These are phyloP conservation scores for Punica granatum DNA, from an alignment of 345 rosid species.

Conservation along the genomic window DNA sequence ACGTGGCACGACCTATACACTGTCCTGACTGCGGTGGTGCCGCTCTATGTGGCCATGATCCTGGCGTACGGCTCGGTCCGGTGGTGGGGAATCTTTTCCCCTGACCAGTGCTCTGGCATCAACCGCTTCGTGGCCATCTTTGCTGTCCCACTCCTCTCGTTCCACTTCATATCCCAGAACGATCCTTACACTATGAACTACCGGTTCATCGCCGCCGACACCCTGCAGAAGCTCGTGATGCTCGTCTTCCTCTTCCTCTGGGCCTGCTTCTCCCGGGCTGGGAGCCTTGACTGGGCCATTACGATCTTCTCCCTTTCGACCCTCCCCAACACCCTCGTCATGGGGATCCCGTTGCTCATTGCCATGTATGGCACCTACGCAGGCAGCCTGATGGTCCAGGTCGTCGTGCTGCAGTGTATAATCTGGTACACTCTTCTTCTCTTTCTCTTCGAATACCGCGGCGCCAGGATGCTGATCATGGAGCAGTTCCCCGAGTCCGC, in stretches of 20 bases:
- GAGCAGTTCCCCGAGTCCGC: conserved; percentile 98
- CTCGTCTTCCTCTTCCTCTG: conserved; percentile 49
- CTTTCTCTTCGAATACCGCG: conserved; percentile 84
- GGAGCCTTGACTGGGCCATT: conserved; percentile 89
- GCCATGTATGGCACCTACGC: conserved; percentile 79
- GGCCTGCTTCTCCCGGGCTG: conserved; percentile 49
- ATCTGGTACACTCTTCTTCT: conserved; percentile 94
- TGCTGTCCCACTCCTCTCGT: conserved; percentile 90
- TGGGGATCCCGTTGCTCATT: conserved; percentile 86
- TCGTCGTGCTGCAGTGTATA: conserved; percentile 90
- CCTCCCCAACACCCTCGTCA: conserved; percentile 86
- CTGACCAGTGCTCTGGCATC: conserved; percentile 96
- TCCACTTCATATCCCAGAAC: conserved; percentile 89
- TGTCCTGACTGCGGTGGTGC: conserved; percentile 81
- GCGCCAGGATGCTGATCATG: conserved; percentile 75
- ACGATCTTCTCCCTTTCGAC: conserved; percentile 88
- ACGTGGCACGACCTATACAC: conserved; percentile 68
- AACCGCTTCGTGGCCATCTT: conserved; percentile 91
- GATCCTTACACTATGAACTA: conserved; percentile 77
- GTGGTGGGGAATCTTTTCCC: conserved; percentile 95
- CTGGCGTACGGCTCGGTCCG: conserved; percentile 92
- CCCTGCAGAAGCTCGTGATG: conserved; percentile 80
- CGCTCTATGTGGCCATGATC: conserved; percentile 91
- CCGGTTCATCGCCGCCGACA: conserved; percentile 84
- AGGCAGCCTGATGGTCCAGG: conserved; percentile 85